Base-by-base conservation (phyloP, 2,329 filamentous ascomycete species). In the Botrytis fabae region DNA sequence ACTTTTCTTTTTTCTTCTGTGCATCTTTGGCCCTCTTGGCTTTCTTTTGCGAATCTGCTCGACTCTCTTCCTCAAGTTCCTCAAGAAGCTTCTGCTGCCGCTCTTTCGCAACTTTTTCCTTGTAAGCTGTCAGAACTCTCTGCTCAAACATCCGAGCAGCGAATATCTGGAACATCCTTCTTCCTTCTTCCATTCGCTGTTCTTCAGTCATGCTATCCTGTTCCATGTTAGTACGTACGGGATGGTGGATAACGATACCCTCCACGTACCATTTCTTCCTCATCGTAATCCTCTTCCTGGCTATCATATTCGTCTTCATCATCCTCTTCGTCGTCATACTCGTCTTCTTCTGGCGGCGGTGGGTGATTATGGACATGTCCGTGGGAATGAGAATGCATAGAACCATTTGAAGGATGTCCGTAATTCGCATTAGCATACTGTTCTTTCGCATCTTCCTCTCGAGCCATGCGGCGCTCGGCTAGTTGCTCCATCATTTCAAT, bases 401-500 rank as follows among this genome's bases (percentile, higher is more conserved):
- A 83, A 83, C 87, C 90, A 83, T 92, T 91, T 75, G 85, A 80
- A 54, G 81, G 82, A 80, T 89, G 87, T 77, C 83, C 83, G 73
- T 86, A 88, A 80, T 87, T 86, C 72, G 91, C 86, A 80, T 90
- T 86, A 79, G 89, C 89, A 78, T 78, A 81, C 78, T 88, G 86
- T 77, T 89, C 86, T 75, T 91, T 90, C 69, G 93, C 93, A 81
- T 98, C 94, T 84, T 96, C 95, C 85, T 98, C 95, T 78, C 96
- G 92, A 81, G 95, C 93, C 95, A 99, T 98, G 79, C 96, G 90
- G 79, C 95, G 93, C 84, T 99, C 96, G 54, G 96, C 96, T 79
- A 99, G 88, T 84, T 98, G 95, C 83, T 99, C 96, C 96, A 99
- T 99, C 96, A 99, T 99, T 82, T 99, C 96, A 83, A 99, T 99